These are phyloP conservation scores for Clathrospora elynae DNA, from an alignment of 2,329 filamentous ascomycete genomes.

Conservation along the genomic window DNA sequence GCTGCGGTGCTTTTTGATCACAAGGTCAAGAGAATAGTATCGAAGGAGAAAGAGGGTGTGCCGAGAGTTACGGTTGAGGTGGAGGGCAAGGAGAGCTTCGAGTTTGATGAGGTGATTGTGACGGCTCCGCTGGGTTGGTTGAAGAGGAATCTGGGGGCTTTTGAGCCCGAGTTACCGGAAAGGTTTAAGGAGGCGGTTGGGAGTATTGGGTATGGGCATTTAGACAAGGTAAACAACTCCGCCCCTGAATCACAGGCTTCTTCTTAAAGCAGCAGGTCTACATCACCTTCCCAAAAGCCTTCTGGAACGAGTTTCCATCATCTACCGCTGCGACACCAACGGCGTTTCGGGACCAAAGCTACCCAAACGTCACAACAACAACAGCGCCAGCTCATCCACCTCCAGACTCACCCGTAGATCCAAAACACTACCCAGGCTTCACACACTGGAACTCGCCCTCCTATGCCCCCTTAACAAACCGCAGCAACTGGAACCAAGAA, in stretches of 20 bases:
- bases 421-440: constrained; percentile 64
- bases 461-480: constrained; percentile 68
- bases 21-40: constrained; percentile 53
- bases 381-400: constrained; percentile 45
- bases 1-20: constrained; percentile 60
- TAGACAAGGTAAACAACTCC: constrained; percentile 65
- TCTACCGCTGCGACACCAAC: constrained; percentile 2
- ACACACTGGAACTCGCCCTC: constrained; percentile 74
- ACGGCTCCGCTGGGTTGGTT: constrained; percentile 69
- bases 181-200: constrained; percentile 65
- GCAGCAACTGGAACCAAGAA: constrained; percentile 73
- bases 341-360: constrained; percentile 17
- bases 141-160: constrained; percentile 51
- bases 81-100: constrained; percentile 51
- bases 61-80: constrained; percentile 51
- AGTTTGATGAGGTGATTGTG: constrained; percentile 71
- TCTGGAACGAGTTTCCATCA: constrained; percentile 63
- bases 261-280: constrained; percentile 40
- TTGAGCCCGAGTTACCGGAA: constrained; percentile 64
- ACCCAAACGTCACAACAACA: constrained; percentile 48
- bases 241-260: constrained; percentile 7
- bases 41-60: constrained; percentile 20
- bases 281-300: constrained; percentile 71
- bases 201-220: constrained; percentile 70
- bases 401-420: constrained; percentile 33